Evolutionary conservation across 2,329 filamentous ascomycete species (phyloP).

Genomic region (Fusarium sp.): DNA sequence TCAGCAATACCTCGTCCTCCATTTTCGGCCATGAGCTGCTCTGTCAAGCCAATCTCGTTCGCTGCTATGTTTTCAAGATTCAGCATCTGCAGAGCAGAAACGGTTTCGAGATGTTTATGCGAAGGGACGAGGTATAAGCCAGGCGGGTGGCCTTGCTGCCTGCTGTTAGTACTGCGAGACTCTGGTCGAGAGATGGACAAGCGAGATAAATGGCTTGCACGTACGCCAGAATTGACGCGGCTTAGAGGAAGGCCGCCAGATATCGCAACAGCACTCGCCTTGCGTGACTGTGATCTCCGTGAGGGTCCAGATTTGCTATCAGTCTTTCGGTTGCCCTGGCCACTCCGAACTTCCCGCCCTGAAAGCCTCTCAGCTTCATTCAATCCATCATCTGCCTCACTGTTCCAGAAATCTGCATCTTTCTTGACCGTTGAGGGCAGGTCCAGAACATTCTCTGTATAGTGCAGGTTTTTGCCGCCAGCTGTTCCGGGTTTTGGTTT

Average conservation of each 20-base stretch:
- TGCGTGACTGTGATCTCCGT: constrained; percentile 69
- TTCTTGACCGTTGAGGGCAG: constrained; percentile 59
- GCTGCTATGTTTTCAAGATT: constrained; percentile 93
- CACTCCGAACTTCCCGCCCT: constrained; percentile 65
- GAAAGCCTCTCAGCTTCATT: constrained; percentile 62
- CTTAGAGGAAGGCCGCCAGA: constrained; percentile 58
- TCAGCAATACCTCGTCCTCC: constrained; percentile 90
- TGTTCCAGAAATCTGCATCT: constrained; percentile 76
- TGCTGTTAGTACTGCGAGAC: constrained; percentile 52
- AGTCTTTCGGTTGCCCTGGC: constrained; percentile 63
- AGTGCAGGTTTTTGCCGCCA: constrained; percentile 90
- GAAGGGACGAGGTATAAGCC: constrained; percentile 69
- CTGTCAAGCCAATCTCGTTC: constrained; percentile 86
- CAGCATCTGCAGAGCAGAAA: constrained; percentile 85
- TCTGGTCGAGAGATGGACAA: constrained; percentile 51
- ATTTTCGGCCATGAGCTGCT: constrained; percentile 93
- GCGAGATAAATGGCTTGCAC: constrained; percentile 52
- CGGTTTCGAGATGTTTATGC: constrained; percentile 70
- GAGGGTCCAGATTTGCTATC: constrained; percentile 66
- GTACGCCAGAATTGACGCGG: constrained; percentile 63
- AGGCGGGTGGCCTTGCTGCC: constrained; percentile 55
- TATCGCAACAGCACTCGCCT: constrained; percentile 61
- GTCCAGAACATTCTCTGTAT: constrained; percentile 91
- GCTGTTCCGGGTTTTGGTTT: constrained; percentile 75
- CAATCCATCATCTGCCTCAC: constrained; percentile 75